Conservation (phyloP, 805 yeast species). For the Candida hungchunana region DNA sequence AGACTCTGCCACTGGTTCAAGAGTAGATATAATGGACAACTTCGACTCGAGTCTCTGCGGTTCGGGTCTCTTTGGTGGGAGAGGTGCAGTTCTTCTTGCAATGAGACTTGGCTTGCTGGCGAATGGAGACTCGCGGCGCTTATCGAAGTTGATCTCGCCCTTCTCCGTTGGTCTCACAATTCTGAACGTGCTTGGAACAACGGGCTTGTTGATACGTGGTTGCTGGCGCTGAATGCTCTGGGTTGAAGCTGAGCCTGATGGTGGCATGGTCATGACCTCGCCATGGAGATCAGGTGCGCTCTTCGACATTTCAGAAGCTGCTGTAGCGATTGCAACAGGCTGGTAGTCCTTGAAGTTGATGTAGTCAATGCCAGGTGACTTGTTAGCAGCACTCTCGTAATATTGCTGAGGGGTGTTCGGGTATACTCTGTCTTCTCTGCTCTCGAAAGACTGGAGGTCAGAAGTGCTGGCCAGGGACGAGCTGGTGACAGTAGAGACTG, state of each 20-base stretch:
- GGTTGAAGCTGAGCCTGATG: conserved; percentile 2
- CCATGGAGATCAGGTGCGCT: conserved; percentile 3
- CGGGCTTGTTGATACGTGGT: conserved; percentile 5
- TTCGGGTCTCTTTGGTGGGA: conserved; percentile 45
- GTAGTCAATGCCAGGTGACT: conserved; percentile 42
- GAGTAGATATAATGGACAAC: conserved; percentile 3
- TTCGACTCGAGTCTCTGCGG: conserved; percentile 7
- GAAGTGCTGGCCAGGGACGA: conserved; percentile 40
- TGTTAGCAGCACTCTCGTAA: conserved; percentile 39
- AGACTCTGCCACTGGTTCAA: conserved; percentile 24
- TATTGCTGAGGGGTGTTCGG: conserved; percentile 71
- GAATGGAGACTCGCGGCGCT: conserved; percentile 72
- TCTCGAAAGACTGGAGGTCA: conserved; percentile 50
- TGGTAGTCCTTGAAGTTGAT: conserved; percentile 43
- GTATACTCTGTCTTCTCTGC: conserved; percentile 40
- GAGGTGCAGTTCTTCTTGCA: conserved; percentile 70
- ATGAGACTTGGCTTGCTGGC: conserved; percentile 49
- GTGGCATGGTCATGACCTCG: no score
- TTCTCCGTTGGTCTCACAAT: conserved; percentile 61
- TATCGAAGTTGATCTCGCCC: conserved; percentile 77
- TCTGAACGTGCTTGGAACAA: conserved; percentile 47
- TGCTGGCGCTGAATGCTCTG: conserved; percentile 13
- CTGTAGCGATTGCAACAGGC: conserved; percentile 1
- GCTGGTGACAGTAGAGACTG: conserved; percentile 36
- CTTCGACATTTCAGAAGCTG: conserved; percentile 1